Evolutionary conservation across 805 yeast species (phyloP).

Genomic region (Saturnispora gosingensis): DNA sequence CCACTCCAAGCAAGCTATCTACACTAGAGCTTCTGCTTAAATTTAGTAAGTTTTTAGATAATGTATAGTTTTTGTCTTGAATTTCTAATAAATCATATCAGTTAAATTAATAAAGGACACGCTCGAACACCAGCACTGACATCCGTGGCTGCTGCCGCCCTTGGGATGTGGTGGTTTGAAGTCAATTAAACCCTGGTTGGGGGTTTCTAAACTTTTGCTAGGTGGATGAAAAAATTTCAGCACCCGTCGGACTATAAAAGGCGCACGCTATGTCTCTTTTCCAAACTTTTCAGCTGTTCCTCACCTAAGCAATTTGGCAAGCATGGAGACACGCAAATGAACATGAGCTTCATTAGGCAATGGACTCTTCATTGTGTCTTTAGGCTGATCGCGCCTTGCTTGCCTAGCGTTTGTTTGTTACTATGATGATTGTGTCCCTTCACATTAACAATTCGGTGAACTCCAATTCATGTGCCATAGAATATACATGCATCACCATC

Average conservation of each 20-base stretch:
- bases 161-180: not conserved
- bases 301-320: not conserved
- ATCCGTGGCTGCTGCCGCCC: not conserved
- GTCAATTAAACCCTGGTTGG: not conserved
- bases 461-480: conserved; percentile 54
- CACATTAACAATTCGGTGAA: conserved; percentile 28
- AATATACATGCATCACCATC: conserved; percentile 97
- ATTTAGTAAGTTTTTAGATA: conserved; percentile 15
- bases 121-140: no score
- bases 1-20: conserved; percentile 95
- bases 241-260: not conserved
- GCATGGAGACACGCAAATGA: not conserved
- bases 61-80: conserved; percentile 4
- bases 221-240: not conserved
- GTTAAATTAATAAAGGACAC: not conserved
- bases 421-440: conserved; percentile 30
- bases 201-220: not conserved
- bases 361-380: not conserved
- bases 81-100: conserved; percentile 7
- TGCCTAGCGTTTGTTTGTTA: not conserved
- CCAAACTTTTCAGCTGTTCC: no score
- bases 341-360: not conserved
- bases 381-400: not conserved
- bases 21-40: conserved; percentile 75
- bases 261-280: not conserved